Percentiles rank a stretch among this genome's conserved stretches.
Evolutionary conservation across 164 flowering plant species (phyloP).

Genomic region (Dillenia suffruticosa): DNA sequence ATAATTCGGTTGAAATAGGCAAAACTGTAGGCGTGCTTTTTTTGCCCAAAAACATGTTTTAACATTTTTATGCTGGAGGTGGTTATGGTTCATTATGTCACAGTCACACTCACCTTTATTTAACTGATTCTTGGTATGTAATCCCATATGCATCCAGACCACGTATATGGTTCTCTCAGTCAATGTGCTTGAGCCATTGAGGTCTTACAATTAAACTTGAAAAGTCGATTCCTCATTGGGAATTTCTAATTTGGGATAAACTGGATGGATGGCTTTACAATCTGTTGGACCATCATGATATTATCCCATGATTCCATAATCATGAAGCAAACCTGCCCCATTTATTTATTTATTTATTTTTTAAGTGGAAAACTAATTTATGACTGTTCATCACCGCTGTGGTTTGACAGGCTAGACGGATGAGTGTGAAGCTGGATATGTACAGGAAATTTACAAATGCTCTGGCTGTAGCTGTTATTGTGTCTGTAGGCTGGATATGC

Average conservation of each 20-base stretch:
- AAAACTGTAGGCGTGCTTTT: too few species aligned
- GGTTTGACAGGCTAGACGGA: slow-evolving; percentile 65
- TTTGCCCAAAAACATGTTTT: too few species aligned
- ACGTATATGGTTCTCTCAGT: too few species aligned
- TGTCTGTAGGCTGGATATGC: slow-evolving; percentile 93
- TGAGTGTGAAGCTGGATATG: slow-evolving; percentile 84
- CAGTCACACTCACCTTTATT: too few species aligned
- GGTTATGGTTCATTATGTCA: too few species aligned
- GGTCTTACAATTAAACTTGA: too few species aligned
- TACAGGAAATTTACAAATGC: slow-evolving; percentile 98
- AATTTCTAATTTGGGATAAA: neutral
- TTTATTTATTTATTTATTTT: neutral
- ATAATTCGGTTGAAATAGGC: too few species aligned
- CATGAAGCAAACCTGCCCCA: too few species aligned
- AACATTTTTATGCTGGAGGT: too few species aligned
- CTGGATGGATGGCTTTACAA: neutral
- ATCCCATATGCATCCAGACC: too few species aligned
- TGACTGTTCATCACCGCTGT: neutral
- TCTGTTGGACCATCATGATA: neutral
- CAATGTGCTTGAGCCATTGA: too few species aligned
- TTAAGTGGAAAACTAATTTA: neutral
- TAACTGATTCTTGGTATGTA: too few species aligned
- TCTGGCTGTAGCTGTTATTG: slow-evolving; percentile 78
- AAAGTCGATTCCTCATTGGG: neutral
- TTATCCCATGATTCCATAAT: neutral